Evolutionary conservation across 352 stramenopile species (phyloP).

Genomic region (Globisporangium alternatum): DNA sequence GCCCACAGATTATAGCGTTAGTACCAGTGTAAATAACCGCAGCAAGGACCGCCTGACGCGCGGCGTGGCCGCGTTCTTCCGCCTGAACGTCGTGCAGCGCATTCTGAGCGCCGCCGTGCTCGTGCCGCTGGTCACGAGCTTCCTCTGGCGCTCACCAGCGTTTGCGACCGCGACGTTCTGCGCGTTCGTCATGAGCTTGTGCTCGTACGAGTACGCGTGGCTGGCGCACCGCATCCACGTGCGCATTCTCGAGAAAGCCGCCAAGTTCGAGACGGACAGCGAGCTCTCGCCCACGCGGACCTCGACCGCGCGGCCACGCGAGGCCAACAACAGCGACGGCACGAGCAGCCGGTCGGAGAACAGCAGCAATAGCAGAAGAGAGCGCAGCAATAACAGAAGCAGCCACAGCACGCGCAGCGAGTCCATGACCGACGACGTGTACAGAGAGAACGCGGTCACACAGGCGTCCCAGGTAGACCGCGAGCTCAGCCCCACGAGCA

Average conservation of each 20-base stretch:
- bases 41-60: not conserved
- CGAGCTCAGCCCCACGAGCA: constrained; percentile 27
- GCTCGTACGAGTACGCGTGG: constrained; percentile 73
- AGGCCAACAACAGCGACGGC: not conserved
- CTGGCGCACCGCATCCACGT: constrained; percentile 62
- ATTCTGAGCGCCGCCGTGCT: constrained; percentile 55
- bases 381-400: constrained; percentile 1
- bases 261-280: constrained; percentile 4
- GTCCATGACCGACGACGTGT: constrained; percentile 19
- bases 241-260: constrained; percentile 29
- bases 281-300: constrained; percentile 8
- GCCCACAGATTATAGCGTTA: not conserved
- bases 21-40: not conserved
- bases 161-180: constrained; percentile 69
- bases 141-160: constrained; percentile 61
- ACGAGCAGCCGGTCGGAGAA: not conserved
- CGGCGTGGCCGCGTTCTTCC: constrained; percentile 15
- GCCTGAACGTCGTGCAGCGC: constrained; percentile 57
- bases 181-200: constrained; percentile 55
- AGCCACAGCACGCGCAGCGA: constrained; percentile 32
- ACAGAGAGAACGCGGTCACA: not conserved
- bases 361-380: not conserved
- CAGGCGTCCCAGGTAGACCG: not conserved
- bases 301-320: constrained; percentile 1
- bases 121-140: constrained; percentile 57